Conservation (phyloP, 169 alveolate species). For the Plasmodium vivax region DNA sequence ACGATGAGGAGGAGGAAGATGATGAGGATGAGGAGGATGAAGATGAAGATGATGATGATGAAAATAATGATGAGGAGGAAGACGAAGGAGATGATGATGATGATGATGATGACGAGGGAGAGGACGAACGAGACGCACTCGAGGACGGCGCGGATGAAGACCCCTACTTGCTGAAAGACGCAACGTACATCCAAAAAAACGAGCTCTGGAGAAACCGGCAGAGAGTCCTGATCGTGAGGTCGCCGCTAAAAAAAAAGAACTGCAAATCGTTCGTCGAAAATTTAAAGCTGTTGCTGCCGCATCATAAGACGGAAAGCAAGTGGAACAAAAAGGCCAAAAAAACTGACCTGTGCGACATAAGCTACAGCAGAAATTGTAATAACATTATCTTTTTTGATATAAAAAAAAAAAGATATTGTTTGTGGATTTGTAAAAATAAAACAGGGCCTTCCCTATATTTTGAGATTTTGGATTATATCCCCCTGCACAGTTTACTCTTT, state of each 20-base stretch:
- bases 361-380: slow-evolving; percentile 89
- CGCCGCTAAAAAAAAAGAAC: slow-evolving; percentile 94
- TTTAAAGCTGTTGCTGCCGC: slow-evolving; percentile 95
- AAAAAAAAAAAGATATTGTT: slow-evolving; percentile 90
- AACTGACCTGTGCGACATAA: slow-evolving; percentile 86
- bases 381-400: slow-evolving; percentile 93
- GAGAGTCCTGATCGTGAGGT: slow-evolving; percentile 94
- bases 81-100: background rate
- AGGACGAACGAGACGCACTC: background rate
- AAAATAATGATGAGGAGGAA: background rate
- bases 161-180: slow-evolving; percentile 89
- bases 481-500: slow-evolving; percentile 74
- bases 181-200: slow-evolving; percentile 88
- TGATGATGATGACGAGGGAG: background rate
- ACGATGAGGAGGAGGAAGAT: background rate
- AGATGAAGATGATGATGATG: slow-evolving; percentile 13
- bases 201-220: slow-evolving; percentile 95
- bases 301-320: slow-evolving; percentile 91
- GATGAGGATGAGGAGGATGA: background rate
- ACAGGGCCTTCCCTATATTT: slow-evolving; percentile 97
- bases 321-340: slow-evolving; percentile 90
- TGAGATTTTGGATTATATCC: slow-evolving; percentile 87
- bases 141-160: slow-evolving; percentile 75
- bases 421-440: slow-evolving; percentile 96
- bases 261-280: slow-evolving; percentile 95